These are phyloP conservation scores for Syzygium syzygioides DNA, from an alignment of 441 rosid species.

Conservation along the genomic window DNA sequence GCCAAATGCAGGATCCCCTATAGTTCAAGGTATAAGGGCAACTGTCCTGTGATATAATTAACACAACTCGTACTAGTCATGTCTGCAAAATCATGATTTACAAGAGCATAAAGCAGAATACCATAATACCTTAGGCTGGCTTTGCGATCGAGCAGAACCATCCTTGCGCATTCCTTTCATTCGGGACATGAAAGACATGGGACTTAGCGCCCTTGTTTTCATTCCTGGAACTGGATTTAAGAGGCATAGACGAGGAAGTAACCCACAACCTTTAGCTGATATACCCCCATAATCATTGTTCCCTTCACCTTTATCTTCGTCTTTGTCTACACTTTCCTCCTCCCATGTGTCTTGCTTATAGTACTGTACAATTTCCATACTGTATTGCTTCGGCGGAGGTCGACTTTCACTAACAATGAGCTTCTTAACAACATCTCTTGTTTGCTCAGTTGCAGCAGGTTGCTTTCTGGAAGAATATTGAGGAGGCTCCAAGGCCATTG, in stretches of 20 bases:
- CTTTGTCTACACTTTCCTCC: slow-evolving; percentile 42
- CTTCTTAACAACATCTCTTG: slow-evolving; percentile 33
- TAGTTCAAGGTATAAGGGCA: background rate
- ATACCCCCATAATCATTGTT: slow-evolving; percentile 26
- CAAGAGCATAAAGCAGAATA: background rate
- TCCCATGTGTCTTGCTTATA: slow-evolving; percentile 26
- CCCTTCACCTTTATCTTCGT: slow-evolving; percentile 10
- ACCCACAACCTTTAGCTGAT: slow-evolving; percentile 65
- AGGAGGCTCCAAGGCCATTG: slow-evolving; percentile 66
- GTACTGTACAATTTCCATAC: slow-evolving; percentile 16
- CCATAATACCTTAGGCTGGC: slow-evolving; percentile 25
- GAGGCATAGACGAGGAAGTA: slow-evolving; percentile 62
- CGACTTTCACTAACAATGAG: slow-evolving; percentile 25
- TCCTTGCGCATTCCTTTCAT: slow-evolving; percentile 37
- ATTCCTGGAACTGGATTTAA: slow-evolving; percentile 56
- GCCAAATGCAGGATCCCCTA: background rate
- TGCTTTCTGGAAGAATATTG: slow-evolving; percentile 63
- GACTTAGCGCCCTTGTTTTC: slow-evolving; percentile 36
- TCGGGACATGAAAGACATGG: slow-evolving; percentile 18
- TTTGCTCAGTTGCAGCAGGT: slow-evolving; percentile 33
- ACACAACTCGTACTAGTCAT: background rate
- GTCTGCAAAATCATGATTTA: background rate
- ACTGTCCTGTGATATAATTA: background rate
- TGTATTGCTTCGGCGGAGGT: slow-evolving; percentile 21
- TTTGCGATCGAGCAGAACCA: slow-evolving; percentile 29